These are phyloP conservation scores for Sanghuangporus weigelae DNA, from an alignment of 1,284 basidiomycete species.

Conservation along the genomic window DNA sequence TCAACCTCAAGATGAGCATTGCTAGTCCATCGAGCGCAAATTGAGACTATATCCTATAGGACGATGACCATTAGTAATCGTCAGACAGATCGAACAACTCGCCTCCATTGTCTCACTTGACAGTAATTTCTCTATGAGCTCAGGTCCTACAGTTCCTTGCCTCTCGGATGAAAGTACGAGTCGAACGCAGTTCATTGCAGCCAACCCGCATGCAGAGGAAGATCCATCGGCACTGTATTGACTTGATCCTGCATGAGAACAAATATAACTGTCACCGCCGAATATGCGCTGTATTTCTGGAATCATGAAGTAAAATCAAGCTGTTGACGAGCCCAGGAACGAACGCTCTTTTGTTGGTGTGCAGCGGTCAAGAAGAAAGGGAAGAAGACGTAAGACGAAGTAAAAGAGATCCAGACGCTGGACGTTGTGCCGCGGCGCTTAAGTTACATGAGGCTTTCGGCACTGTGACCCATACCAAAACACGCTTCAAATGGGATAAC, in stretches of 20 bases:
- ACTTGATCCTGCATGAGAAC: slow-evolving; percentile 24
- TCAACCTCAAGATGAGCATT: slow-evolving; percentile 54
- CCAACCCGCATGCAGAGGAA: slow-evolving; percentile 48
- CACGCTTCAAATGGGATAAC: no score
- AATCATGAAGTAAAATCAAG: not conserved
- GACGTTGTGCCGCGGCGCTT: no score
- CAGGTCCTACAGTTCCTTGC: slow-evolving; percentile 27
- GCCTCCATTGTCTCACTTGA: slow-evolving; percentile 38
- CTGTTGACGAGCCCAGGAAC: not conserved
- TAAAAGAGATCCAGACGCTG: no score
- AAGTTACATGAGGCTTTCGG: no score
- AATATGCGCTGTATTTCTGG: not conserved
- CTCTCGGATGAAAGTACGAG: slow-evolving; percentile 36
- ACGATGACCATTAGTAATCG: not conserved
- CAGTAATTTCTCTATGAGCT: slow-evolving; percentile 34
- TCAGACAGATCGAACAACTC: slow-evolving; percentile 16
- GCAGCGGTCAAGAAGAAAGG: not conserved
- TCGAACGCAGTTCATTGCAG: slow-evolving; percentile 55
- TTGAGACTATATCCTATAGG: slow-evolving; percentile 44
- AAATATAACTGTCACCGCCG: not conserved
- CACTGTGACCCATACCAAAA: no score
- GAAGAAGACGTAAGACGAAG: not conserved
- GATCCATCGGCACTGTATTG: slow-evolving; percentile 44
- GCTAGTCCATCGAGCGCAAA: slow-evolving; percentile 49
- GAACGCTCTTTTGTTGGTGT: no score